Base-by-base conservation (phyloP, 257 asterid species). In the Perilla frutescens region DNA sequence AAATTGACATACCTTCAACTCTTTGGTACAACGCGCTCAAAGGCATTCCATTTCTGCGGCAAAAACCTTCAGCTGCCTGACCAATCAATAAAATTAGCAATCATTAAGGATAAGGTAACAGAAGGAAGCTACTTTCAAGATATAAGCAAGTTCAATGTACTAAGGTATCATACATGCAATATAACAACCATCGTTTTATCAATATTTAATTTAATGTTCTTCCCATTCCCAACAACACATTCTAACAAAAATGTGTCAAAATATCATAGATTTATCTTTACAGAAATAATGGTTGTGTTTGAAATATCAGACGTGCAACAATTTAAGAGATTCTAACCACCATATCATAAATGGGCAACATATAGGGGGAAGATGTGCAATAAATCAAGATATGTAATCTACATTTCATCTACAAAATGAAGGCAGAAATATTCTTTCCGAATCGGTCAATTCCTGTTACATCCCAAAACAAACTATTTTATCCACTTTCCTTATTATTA, bases 11-110 rank as follows among this genome's bases (percentile, higher is more conserved):
- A 93, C 98, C 98, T 80, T 91, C 97, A 69, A 80, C 89, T 82
- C 82, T 88, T 77, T 80, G 89, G 79, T 86, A 90, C 91, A 91
- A 81, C 74, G 93, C 82, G 74, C 86, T 89, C 77, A 91, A 77
- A 80, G 96, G 88, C 68, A 87, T 91, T 71, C 86, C 86, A 72
- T 90, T 88, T 82, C 67, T 85, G 83, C 97, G 96, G 82, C 97
- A 91, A 79, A 94, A 94, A 73, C 99, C 97, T 86, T 94, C 96
- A 77, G 99, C 97, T 68, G 99, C 99, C 98, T 91, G 86, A 77
- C 51, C 75, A 75, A 72, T 67, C 59, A 77, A 76, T 26, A 58
- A 45, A 71, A 51, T 73, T 55, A 83, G 75, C 26, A 59, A 64
- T 69, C 72, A 57, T 50, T 44, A 4, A 72, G 29, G 63, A 74